Base-by-base conservation (phyloP, 2,329 filamentous ascomycete species). In the Taxawa tesnikishii region DNA sequence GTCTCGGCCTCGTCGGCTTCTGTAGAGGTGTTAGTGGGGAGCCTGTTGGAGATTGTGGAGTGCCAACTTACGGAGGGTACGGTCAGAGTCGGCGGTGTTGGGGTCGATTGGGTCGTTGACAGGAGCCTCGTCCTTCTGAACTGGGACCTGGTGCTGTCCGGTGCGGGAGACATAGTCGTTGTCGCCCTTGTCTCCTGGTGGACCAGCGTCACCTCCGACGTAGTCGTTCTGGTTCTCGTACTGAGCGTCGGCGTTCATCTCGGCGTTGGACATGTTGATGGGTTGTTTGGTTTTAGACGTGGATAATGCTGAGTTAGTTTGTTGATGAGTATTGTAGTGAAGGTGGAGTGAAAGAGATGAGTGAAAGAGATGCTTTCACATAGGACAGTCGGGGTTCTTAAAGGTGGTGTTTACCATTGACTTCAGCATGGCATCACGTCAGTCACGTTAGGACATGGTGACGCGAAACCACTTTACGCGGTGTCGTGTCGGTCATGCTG, bases 1-100 rank as follows among this genome's bases (percentile, higher is more conserved):
- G 64, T 64, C 2, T 66, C 62, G 3, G 48, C 48, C 14, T 70
- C 66, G 32, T 70, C 66, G 6, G 50, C 51, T 24, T 51, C 63
- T 65, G 33, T 7, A 2, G 8, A 15, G 11, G 8, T 2, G 9
- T 2, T 27, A 12, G 4, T 15, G 18, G 19, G 11, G 7, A 17
- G 6, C 7, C 15, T 19, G 4, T 2, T 3, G 9, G 23, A 25
- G 17, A 32, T 14, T n/a, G 17, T 6, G 26, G 8, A 27, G 2
- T n/a, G 5, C 6, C 7, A 15, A 45, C 51, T 13, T 50, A 68
- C 65, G 58, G 15, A 70, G 46, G 29, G 60, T 54, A 34, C 54
- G 50, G 35, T 68, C 65, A 2, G 58, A 60, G 39, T 70, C 63
- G 24, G 62, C 63, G 3, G 49, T 58, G 7, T 43, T 50, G 14